Conservation (phyloP, 176 grass and related monocot genomes). For the Urochloa ruziziensis region DNA sequence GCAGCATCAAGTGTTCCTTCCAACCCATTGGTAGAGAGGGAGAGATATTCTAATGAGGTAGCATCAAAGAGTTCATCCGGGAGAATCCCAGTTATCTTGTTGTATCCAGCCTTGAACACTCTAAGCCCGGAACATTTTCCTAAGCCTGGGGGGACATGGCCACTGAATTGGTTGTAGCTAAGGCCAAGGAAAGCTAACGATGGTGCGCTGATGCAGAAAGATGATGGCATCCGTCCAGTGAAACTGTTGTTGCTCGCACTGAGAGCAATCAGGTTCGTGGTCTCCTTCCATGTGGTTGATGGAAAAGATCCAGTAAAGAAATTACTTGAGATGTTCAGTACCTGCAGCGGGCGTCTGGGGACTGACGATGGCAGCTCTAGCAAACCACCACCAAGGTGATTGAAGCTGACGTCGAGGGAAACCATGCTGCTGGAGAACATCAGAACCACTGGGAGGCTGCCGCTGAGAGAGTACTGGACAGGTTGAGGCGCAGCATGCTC, state of each 20-base stretch:
- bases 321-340: constrained; percentile 1
- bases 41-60: constrained; percentile 5
- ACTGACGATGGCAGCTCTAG: neutral
- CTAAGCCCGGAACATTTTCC: neutral
- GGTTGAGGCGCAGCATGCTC: neutral
- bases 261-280: neutral
- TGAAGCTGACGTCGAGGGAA: neutral
- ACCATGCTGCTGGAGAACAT: neutral
- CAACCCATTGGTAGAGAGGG: neutral
- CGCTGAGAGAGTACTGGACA: neutral
- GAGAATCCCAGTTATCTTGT: neutral
- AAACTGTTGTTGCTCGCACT: constrained; percentile 5
- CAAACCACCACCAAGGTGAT: neutral
- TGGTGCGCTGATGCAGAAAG: neutral
- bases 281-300: neutral
- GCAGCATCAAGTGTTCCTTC: neutral
- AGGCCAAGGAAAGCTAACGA: neutral
- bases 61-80: neutral
- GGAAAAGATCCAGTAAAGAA: neutral
- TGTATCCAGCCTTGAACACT: neutral
- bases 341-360: neutral
- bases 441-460: neutral
- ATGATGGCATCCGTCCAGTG: neutral
- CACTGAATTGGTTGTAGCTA: neutral
- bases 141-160: neutral